Conservation (phyloP, 331 rosid species). For the Malus hybrid region DNA sequence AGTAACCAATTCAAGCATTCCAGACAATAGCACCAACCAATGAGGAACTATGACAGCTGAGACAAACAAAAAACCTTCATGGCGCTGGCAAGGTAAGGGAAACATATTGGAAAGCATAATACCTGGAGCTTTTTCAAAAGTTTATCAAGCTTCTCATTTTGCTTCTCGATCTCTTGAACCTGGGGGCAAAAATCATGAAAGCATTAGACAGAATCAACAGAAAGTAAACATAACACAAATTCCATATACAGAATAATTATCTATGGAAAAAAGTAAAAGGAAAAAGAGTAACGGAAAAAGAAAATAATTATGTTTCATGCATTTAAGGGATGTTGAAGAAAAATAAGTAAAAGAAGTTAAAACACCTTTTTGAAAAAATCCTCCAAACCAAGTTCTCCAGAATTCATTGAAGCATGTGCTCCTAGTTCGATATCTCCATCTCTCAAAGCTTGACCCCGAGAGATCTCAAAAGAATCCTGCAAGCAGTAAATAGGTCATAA, state of each 20-base stretch:
- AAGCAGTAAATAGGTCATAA: constrained; percentile 12
- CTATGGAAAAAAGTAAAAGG: background rate
- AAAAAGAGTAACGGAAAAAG: no score
- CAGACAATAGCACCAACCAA: background rate
- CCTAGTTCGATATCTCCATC: constrained; percentile 78
- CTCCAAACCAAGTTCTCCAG: constrained; percentile 70
- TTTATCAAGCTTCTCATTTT: constrained; percentile 70
- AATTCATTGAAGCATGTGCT: constrained; percentile 32
- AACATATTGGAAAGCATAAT: background rate
- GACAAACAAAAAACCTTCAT: background rate
- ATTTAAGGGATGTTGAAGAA: background rate
- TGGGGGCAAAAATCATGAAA: constrained; percentile 15
- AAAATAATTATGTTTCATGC: background rate
- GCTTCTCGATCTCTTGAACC: constrained; percentile 90
- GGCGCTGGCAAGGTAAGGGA: background rate
- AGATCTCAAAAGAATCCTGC: constrained; percentile 85
- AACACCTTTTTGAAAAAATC: constrained; percentile 71
- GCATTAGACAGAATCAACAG: background rate
- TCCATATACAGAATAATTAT: background rate
- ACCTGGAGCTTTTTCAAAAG: constrained; percentile 85
- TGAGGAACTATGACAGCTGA: background rate
- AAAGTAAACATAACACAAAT: background rate
- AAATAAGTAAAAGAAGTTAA: background rate
- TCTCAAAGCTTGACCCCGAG: constrained; percentile 53
- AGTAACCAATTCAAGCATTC: background rate